Conservation (phyloP, 106 monocot genomes). For the Acorus gramineus region DNA sequence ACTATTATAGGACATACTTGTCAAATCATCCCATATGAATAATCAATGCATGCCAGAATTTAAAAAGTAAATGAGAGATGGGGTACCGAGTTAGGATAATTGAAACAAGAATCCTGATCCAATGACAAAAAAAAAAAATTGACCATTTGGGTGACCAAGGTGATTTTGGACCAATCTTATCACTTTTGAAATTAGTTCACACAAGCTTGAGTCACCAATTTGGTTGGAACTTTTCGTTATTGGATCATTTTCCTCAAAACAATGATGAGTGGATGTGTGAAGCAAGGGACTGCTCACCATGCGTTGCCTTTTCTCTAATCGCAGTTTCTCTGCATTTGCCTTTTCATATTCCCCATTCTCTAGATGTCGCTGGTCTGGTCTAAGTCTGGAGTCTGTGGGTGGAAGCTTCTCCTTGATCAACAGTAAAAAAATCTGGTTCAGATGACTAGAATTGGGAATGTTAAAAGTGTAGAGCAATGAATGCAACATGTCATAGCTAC, state of each 20-base stretch:
- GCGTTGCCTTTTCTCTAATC: slow-evolving; percentile 73
- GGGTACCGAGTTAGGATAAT: background rate
- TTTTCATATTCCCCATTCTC: slow-evolving; percentile 81
- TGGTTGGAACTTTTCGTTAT: no score
- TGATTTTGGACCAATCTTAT: no score
- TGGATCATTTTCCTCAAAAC: no score
- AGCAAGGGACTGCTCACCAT: slow-evolving; percentile 36
- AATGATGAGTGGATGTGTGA: no score
- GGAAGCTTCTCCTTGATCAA: slow-evolving; percentile 59
- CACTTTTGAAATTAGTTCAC: no score
- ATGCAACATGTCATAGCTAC: slow-evolving; percentile 14
- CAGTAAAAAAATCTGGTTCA: slow-evolving; percentile 27
- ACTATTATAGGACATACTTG: no score
- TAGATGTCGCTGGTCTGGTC: slow-evolving; percentile 68
- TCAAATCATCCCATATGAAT: no score
- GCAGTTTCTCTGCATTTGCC: slow-evolving; percentile 49
- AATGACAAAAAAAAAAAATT: background rate
- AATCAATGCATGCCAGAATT: no score
- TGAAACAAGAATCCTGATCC: background rate
- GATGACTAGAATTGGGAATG: slow-evolving; percentile 1
- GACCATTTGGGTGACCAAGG: no score
- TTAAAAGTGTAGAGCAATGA: slow-evolving; percentile 7
- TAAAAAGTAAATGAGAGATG: no score
- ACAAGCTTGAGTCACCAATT: no score
- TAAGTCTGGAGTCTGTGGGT: slow-evolving; percentile 76